These are phyloP conservation scores for Kluyveromyces nonfermentans DNA, from an alignment of 805 yeast species.

Conservation along the genomic window DNA sequence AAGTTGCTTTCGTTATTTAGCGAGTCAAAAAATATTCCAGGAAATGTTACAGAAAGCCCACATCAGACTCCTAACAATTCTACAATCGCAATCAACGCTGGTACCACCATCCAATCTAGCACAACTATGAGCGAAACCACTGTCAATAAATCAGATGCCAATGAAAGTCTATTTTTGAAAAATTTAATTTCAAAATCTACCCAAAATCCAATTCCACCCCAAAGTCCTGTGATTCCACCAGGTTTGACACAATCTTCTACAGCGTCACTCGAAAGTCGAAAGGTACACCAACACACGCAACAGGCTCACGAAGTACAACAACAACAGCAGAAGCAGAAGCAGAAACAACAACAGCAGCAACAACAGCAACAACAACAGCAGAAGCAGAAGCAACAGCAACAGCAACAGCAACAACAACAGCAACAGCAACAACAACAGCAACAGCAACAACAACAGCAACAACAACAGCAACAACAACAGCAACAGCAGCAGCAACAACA, in stretches of 20 bases:
- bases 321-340: conserved; percentile 12
- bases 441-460: conserved; percentile 4
- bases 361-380: conserved; percentile 11
- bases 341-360: conserved; percentile 12
- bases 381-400: conserved; percentile 12
- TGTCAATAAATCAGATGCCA: neutral
- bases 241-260: neutral
- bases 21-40: neutral
- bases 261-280: neutral
- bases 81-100: neutral
- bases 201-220: neutral
- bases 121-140: neutral
- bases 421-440: conserved; percentile 2
- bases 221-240: neutral
- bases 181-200: conserved; percentile 2
- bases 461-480: conserved; percentile 12
- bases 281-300: neutral
- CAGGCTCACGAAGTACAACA: conserved; percentile 1
- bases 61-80: neutral
- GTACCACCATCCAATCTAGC: neutral
- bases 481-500: conserved; percentile 15
- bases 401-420: conserved; percentile 9
- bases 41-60: conserved; percentile 1
- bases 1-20: conserved; percentile 26
- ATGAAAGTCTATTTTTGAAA: conserved; percentile 3